phyloP scores from a whole-genome alignment of 257 asterid species.

The Nicotiana attenuata region DNA sequence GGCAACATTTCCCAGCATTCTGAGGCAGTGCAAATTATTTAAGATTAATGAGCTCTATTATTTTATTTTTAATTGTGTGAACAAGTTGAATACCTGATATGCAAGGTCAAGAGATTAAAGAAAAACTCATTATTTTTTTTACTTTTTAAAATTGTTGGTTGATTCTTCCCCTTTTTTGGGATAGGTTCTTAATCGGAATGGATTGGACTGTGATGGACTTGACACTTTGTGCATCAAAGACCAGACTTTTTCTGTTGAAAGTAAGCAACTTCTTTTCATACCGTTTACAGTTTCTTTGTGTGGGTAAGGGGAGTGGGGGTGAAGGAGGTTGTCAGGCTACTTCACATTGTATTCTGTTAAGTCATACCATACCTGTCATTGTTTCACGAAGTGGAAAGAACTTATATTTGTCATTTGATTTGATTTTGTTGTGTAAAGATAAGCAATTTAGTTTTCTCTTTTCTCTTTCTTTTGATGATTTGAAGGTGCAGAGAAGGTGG shows the following conservation, averaged over 20 bases:
- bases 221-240: constrained; percentile 61
- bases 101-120: neutral
- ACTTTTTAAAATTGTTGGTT: neutral
- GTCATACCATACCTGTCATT: neutral
- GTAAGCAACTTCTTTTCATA: constrained; percentile 36
- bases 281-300: neutral
- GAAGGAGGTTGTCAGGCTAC: neutral
- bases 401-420: neutral
- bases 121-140: neutral
- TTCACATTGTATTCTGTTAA: neutral
- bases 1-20: neutral
- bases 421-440: neutral
- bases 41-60: neutral
- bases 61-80: neutral
- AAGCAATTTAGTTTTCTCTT: neutral
- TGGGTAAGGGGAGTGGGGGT: neutral
- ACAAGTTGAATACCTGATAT: neutral
- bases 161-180: constrained; percentile 12
- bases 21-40: neutral
- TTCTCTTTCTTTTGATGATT: constrained; percentile 15
- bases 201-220: constrained; percentile 69
- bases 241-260: constrained; percentile 73
- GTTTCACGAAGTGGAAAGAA: neutral
- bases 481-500: constrained; percentile 77
- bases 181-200: constrained; percentile 74